Percentiles rank a stretch among this genome's conserved stretches.
Conservation (phyloP, 2,329 filamentous ascomycete genomes). For the Cladosporium cucumerinum region DNA sequence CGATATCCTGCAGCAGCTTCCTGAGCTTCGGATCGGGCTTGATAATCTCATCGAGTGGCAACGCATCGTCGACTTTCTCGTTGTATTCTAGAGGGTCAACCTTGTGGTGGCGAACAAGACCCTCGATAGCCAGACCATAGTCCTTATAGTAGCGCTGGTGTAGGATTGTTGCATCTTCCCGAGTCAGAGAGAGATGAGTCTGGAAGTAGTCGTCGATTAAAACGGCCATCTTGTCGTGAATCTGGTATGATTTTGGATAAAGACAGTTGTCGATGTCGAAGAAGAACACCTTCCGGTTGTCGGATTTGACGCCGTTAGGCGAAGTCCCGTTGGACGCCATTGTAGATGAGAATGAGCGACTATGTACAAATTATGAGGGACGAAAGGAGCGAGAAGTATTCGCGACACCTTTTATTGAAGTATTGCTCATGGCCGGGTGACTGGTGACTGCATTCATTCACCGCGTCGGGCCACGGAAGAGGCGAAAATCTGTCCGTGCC, state of each 20-base stretch:
- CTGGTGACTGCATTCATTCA: constrained; percentile 12
- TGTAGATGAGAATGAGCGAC: background rate
- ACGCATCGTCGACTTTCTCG: constrained; percentile 85
- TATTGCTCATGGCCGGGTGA: constrained; percentile 3
- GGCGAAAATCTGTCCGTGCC: background rate
- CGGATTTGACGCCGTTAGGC: constrained; percentile 4
- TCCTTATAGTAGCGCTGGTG: constrained; percentile 92
- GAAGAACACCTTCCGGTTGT: constrained; percentile 54
- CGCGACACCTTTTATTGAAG: background rate
- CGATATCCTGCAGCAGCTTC: constrained; percentile 74
- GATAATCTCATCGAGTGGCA: constrained; percentile 82
- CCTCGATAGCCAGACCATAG: constrained; percentile 96
- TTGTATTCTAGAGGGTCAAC: constrained; percentile 97
- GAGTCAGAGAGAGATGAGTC: constrained; percentile 67
- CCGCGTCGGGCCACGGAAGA: constrained; percentile 6
- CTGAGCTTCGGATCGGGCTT: constrained; percentile 73
- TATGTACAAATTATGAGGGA: background rate
- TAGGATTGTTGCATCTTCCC: constrained; percentile 76
- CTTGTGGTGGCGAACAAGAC: constrained; percentile 87
- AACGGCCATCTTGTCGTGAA: constrained; percentile 83
- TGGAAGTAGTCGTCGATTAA: constrained; percentile 69
- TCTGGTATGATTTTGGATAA: constrained; percentile 73
- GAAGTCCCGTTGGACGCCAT: constrained; percentile 8
- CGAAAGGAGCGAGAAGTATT: background rate
- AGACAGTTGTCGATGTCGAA: constrained; percentile 99